These are phyloP conservation scores for Blastobotrys aristatus DNA, from an alignment of 1,139 yeast genomes.

Conservation along the genomic window DNA sequence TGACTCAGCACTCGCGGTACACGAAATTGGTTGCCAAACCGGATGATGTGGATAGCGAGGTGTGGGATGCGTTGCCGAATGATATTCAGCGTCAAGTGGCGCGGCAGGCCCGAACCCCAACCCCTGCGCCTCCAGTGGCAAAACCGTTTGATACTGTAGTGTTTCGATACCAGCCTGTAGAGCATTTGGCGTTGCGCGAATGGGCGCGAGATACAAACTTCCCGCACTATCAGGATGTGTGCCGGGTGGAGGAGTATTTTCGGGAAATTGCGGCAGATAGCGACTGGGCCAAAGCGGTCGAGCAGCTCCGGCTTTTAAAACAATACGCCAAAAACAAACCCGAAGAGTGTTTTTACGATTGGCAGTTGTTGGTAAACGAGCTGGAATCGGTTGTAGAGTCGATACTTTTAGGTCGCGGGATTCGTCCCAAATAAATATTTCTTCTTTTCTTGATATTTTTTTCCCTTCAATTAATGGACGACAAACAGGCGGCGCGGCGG, in stretches of 20 bases:
- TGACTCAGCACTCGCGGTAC: constrained; percentile 4
- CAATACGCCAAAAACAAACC: not conserved
- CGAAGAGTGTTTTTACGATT: not conserved
- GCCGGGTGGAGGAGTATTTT: constrained; percentile 24
- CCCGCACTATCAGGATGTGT: constrained; percentile 56
- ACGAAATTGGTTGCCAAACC: constrained; percentile 1
- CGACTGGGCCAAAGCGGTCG: constrained; percentile 26
- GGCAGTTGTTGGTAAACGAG: not conserved
- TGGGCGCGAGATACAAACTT: constrained; percentile 50
- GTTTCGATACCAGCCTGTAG: constrained; percentile 30
- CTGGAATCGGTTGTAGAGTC: not conserved
- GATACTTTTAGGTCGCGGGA: not conserved
- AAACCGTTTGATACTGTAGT: constrained; percentile 5
- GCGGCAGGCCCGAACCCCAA: not conserved
- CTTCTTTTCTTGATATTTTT: too few species aligned
- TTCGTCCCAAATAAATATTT: not conserved
- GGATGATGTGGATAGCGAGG: constrained; percentile 12
- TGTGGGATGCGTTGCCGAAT: constrained; percentile 31
- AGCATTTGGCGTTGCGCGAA: constrained; percentile 36
- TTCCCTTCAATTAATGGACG: not conserved
- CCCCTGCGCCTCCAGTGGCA: not conserved
- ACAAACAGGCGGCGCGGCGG: not conserved
- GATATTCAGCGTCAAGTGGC: constrained; percentile 25
- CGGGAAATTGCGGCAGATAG: constrained; percentile 18
- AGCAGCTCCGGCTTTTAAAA: constrained; percentile 22